Conservation (phyloP, 305 asterid species). For the Salvia sclarea region DNA sequence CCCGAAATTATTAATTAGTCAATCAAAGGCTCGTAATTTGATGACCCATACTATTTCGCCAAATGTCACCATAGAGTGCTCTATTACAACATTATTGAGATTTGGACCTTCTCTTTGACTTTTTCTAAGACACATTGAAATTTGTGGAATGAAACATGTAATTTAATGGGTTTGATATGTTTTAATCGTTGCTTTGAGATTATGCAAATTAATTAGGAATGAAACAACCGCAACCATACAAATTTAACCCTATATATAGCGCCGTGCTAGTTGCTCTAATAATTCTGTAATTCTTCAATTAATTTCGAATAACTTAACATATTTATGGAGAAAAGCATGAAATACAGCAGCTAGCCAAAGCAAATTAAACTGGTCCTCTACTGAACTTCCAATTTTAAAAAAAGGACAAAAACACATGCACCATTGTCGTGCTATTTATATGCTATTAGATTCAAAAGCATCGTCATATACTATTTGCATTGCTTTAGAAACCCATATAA, state of each 20-base stretch:
- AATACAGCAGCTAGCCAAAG: neutral
- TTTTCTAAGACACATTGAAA: constrained; percentile 26
- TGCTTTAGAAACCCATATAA: too few species aligned
- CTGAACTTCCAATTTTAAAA: too few species aligned
- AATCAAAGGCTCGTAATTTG: constrained; percentile 26
- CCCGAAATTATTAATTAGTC: constrained; percentile 29
- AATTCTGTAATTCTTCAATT: neutral
- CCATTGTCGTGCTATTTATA: too few species aligned
- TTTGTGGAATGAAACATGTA: constrained; percentile 17
- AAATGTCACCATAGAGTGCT: constrained; percentile 38
- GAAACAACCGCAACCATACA: constrained; percentile 20
- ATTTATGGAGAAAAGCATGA: constrained; percentile 7
- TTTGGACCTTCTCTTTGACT: constrained; percentile 41
- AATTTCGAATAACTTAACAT: neutral
- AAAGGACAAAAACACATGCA: too few species aligned
- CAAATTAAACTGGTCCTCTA: neutral
- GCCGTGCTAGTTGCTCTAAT: neutral
- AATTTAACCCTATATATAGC: neutral
- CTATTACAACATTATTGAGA: constrained; percentile 35
- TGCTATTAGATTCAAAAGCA: too few species aligned
- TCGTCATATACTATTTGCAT: too few species aligned
- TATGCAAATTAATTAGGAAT: neutral
- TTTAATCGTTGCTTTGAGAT: neutral
- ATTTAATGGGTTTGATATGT: constrained; percentile 8
- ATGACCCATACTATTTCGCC: constrained; percentile 32